phyloP scores from a whole-genome alignment of 1,284 basidiomycete genomes.

The Ustilago loliicola region DNA sequence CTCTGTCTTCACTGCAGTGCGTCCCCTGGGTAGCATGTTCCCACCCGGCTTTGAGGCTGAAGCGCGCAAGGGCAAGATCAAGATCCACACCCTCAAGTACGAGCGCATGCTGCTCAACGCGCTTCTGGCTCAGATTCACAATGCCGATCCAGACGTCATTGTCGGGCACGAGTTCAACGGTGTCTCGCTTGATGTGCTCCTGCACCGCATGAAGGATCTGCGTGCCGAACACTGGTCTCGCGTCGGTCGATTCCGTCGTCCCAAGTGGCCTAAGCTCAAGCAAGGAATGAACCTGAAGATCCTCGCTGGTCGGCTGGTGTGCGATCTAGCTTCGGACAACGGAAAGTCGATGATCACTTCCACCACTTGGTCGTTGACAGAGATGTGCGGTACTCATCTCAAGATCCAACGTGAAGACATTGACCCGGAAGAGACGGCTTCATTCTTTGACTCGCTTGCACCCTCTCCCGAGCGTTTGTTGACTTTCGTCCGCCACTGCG shows the following conservation, averaged over 20 bases:
- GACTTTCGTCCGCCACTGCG: slow-evolving; percentile 90
- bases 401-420: slow-evolving; percentile 77
- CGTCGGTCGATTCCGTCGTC: slow-evolving; percentile 89
- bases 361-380: slow-evolving; percentile 92
- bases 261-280: slow-evolving; percentile 83
- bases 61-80: slow-evolving; percentile 74
- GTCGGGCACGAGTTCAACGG: slow-evolving; percentile 95
- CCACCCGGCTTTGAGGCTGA: slow-evolving; percentile 83
- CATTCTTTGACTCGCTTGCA: slow-evolving; percentile 88
- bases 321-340: slow-evolving; percentile 92
- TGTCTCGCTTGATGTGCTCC: slow-evolving; percentile 88
- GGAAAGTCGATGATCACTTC: slow-evolving; percentile 85
- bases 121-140: slow-evolving; percentile 84
- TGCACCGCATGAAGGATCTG: slow-evolving; percentile 87
- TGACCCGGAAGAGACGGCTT: slow-evolving; percentile 92
- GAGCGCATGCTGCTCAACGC: slow-evolving; percentile 89
- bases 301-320: slow-evolving; percentile 86
- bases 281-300: slow-evolving; percentile 84
- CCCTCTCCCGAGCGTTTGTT: slow-evolving; percentile 83
- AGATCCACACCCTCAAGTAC: slow-evolving; percentile 78
- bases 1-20: slow-evolving; percentile 87
- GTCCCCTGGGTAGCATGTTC: slow-evolving; percentile 87
- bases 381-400: slow-evolving; percentile 85
- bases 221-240: slow-evolving; percentile 87
- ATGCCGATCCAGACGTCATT: slow-evolving; percentile 92